Percentiles rank a stretch among this genome's conserved stretches.
These are phyloP conservation scores for Penicillium vulpinum DNA, from an alignment of 2,329 filamentous ascomycete species.

Conservation along the genomic window DNA sequence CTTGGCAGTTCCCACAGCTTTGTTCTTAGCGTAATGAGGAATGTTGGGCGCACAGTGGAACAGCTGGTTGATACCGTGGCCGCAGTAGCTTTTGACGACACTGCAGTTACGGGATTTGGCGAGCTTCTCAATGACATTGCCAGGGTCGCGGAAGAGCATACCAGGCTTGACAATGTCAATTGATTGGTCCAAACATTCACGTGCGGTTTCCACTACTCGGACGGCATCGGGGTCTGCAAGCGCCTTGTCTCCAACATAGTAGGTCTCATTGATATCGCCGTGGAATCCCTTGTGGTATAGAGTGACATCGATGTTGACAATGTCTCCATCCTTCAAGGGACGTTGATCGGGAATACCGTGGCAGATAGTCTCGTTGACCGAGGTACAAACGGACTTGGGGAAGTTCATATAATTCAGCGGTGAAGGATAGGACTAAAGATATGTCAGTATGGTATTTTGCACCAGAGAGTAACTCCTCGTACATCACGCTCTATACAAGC, in stretches of 20 bases:
- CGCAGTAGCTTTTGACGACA: constrained; percentile 93
- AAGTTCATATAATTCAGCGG: constrained; percentile 95
- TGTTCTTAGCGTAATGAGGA: constrained; percentile 97
- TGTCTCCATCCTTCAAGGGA: constrained; percentile 84
- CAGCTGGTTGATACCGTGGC: constrained; percentile 88
- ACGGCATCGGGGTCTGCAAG: constrained; percentile 81
- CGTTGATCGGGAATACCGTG: constrained; percentile 96
- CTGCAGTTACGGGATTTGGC: constrained; percentile 83
- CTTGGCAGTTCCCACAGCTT: constrained; percentile 90
- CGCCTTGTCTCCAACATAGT: constrained; percentile 91
- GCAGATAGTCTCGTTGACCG: constrained; percentile 95
- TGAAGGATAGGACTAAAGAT: constrained; percentile 81
- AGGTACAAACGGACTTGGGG: constrained; percentile 97
- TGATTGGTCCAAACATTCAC: constrained; percentile 85
- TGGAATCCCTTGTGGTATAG: constrained; percentile 95
- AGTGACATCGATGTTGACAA: constrained; percentile 94
- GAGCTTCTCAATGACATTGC: constrained; percentile 92
- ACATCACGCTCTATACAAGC: constrained; percentile 91
- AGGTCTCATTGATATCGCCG: constrained; percentile 96
- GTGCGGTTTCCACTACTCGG: constrained; percentile 83
- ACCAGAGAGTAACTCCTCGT: constrained; percentile 39
- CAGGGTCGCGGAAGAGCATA: constrained; percentile 87
- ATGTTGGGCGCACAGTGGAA: constrained; percentile 95
- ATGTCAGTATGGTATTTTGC: constrained; percentile 13
- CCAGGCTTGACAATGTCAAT: constrained; percentile 93